A percentile compares a stretch with the other conserved stretches of the same genome.
Conservation (phyloP, 768 basidiomycete genomes). For the Tephrocybe sp. region DNA sequence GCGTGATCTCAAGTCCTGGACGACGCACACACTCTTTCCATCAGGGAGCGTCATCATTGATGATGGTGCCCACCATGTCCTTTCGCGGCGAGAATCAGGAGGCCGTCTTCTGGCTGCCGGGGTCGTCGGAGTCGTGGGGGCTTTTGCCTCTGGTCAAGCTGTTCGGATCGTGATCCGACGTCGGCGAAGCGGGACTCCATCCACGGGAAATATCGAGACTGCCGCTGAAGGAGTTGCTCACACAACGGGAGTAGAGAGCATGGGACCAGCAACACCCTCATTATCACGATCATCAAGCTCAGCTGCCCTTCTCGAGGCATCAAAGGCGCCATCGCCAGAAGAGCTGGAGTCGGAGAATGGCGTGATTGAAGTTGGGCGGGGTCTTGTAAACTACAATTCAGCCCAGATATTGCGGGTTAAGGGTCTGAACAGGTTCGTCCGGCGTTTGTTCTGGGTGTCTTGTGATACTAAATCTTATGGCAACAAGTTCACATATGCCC, state of each 20-base stretch:
- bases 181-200: conserved; percentile 22
- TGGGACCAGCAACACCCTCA: conserved; percentile 60
- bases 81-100: conserved; percentile 83
- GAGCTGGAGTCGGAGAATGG: conserved; percentile 44
- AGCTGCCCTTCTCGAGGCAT: conserved; percentile 25
- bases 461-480: conserved; percentile 14
- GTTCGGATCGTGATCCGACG: conserved; percentile 73
- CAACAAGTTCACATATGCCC: conserved; percentile 72
- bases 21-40: conserved; percentile 89
- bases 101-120: conserved; percentile 92
- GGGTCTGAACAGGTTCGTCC: conserved; percentile 81
- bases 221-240: conserved; percentile 30
- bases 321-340: conserved; percentile 18
- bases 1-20: conserved; percentile 93
- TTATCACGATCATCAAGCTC: conserved; percentile 34
- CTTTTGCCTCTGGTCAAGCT: conserved; percentile 93
- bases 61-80: conserved; percentile 81
- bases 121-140: conserved; percentile 81
- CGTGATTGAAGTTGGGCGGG: conserved; percentile 87
- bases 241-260: conserved; percentile 35
- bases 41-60: conserved; percentile 89
- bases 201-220: conserved; percentile 24
- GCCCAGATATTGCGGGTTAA: conserved; percentile 86
- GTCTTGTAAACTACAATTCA: conserved; percentile 94
- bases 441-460: not conserved